These are phyloP conservation scores for Talaromyces sp. DNA, from an alignment of 2,329 filamentous ascomycete species.

Conservation along the genomic window DNA sequence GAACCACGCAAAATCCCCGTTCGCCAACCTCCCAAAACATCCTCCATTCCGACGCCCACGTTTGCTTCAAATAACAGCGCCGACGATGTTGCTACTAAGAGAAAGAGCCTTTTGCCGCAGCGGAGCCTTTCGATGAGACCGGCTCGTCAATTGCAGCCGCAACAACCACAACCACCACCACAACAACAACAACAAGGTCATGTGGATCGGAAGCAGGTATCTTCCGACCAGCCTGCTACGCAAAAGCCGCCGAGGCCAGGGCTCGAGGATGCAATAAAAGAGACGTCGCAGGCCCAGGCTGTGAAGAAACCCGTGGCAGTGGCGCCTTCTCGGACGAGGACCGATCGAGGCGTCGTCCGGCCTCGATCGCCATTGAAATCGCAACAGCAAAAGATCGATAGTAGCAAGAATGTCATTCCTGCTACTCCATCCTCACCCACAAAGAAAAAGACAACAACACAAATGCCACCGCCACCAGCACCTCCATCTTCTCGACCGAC, in stretches of 20 bases:
- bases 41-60: conserved; percentile 9
- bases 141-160: conserved; percentile 15
- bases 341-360: not conserved
- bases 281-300: not conserved
- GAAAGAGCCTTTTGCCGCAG: conserved; percentile 29
- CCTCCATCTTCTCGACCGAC: conserved; percentile 19
- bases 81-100: conserved; percentile 17
- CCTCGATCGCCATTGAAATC: conserved; percentile 6
- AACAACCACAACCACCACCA: conserved; percentile 13
- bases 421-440: conserved; percentile 10
- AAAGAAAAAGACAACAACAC: conserved; percentile 19
- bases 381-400: not conserved
- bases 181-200: not conserved
- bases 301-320: not conserved
- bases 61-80: not conserved
- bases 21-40: conserved; percentile 14
- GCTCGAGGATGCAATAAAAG: not conserved
- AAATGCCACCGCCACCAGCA: conserved; percentile 25
- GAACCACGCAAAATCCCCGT: conserved; percentile 10
- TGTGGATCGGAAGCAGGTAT: not conserved
- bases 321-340: not conserved
- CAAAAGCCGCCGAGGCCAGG: not conserved
- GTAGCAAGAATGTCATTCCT: not conserved
- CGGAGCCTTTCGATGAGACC: conserved; percentile 19
- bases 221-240: not conserved